phyloP scores from a whole-genome alignment of 805 yeast genomes.

The Kazachstania viticola region DNA sequence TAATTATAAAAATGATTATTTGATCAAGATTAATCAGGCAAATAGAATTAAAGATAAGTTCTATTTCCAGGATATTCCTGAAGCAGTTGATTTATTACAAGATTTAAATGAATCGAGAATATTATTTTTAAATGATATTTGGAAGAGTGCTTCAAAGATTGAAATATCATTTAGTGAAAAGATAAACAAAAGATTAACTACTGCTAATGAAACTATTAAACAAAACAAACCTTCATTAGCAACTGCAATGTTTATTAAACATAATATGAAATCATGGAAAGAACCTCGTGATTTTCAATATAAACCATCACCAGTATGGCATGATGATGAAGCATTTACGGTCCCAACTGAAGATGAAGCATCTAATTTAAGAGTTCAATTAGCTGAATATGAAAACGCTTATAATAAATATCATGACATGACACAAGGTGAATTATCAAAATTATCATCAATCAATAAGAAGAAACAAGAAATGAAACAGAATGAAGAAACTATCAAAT shows the following conservation, averaged over 20 bases:
- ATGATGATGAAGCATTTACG: conserved; percentile 76
- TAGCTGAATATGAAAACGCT: conserved; percentile 32
- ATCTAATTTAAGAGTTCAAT: conserved; percentile 39
- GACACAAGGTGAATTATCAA: conserved; percentile 23
- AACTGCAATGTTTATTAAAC: conserved; percentile 85
- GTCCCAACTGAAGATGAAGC: conserved; percentile 47
- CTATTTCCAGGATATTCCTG: conserved; percentile 88
- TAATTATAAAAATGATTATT: conserved; percentile 70
- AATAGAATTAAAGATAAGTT: conserved; percentile 88
- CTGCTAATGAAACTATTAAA: conserved; percentile 43
- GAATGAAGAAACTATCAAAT: conserved; percentile 35
- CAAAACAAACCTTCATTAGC: conserved; percentile 68
- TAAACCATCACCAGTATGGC: conserved; percentile 90
- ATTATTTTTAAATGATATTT: conserved; percentile 53
- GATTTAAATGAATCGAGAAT: conserved; percentile 74
- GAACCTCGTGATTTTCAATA: conserved; percentile 82
- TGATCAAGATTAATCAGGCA: conserved; percentile 71
- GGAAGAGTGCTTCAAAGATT: conserved; percentile 46
- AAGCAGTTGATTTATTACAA: conserved; percentile 73
- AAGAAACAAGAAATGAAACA: conserved; percentile 30
- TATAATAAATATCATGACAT: conserved; percentile 20
- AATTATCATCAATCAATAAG: conserved; percentile 21
- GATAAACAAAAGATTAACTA: conserved; percentile 33
- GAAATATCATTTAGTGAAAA: conserved; percentile 47
- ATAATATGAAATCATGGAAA: conserved; percentile 63